A percentile compares a stretch with the other conserved stretches of the same genome.
These are phyloP conservation scores for Penicillium vulpinum DNA, from an alignment of 2,329 filamentous ascomycete genomes.

Conservation along the genomic window DNA sequence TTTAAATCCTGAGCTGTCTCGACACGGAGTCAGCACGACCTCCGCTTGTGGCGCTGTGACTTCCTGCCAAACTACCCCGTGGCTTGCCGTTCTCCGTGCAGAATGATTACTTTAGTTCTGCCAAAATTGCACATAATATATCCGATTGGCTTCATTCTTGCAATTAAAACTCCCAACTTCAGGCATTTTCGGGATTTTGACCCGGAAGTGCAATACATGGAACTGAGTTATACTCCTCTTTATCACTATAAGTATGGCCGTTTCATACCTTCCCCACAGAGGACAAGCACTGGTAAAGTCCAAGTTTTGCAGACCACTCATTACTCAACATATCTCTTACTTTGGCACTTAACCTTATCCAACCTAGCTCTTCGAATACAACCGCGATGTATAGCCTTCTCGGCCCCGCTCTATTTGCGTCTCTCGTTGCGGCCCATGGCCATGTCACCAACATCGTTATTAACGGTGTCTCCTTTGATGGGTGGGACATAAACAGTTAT, in stretches of 20 bases:
- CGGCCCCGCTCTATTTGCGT: constrained; percentile 23
- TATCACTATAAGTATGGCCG: neutral
- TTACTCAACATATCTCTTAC: neutral
- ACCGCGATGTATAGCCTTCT: neutral
- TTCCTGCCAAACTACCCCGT: neutral
- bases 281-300: no score
- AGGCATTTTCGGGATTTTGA: neutral
- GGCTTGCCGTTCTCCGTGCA: neutral
- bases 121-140: neutral
- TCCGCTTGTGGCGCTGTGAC: constrained; percentile 1
- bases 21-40: neutral
- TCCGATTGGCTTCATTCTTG: neutral
- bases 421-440: constrained; percentile 34
- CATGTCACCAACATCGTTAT: constrained; percentile 41
- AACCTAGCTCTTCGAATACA: neutral
- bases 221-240: neutral
- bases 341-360: no score
- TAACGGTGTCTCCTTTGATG: constrained; percentile 37
- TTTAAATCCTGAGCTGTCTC: neutral
- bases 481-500: constrained; percentile 38
- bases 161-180: neutral
- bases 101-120: neutral
- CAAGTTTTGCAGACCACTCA: neutral
- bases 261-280: neutral
- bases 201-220: neutral